phyloP scores from a whole-genome alignment of 148 eudicot genomes.

The Rhododendron kiyosumense region DNA sequence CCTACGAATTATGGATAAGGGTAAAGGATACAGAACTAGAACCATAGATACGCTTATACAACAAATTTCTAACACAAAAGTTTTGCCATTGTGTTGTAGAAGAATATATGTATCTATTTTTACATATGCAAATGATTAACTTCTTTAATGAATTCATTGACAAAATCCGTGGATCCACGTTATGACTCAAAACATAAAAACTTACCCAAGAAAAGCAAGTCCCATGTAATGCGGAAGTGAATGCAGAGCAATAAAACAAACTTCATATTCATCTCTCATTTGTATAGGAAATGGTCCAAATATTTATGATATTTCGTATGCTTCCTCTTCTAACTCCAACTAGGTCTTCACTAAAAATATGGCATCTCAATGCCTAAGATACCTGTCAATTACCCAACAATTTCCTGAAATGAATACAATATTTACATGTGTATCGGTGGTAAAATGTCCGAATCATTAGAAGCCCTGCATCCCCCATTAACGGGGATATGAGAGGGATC shows the following conservation, averaged over 20 bases:
- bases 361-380: not conserved
- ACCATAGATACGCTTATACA: not conserved
- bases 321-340: not conserved
- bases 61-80: not conserved
- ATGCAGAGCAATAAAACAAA: too few species aligned
- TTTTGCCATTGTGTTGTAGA: not conserved
- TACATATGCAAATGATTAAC: not conserved
- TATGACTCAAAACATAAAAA: not conserved
- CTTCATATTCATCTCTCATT: too few species aligned
- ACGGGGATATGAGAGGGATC: not conserved
- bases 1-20: not conserved
- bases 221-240: too few species aligned
- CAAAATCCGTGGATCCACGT: not conserved
- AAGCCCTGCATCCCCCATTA: not conserved
- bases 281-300: too few species aligned
- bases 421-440: not conserved
- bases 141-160: not conserved
- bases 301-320: too few species aligned
- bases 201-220: too few species aligned
- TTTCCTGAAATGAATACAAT: not conserved
- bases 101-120: not conserved
- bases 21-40: not conserved
- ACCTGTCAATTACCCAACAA: not conserved
- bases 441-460: not conserved
- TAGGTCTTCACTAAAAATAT: not conserved